Evolutionary conservation across 768 basidiomycete species (phyloP), one percentile per base, ranked within the genome.

Genomic region (Stropharia rugosoannulata): DNA sequence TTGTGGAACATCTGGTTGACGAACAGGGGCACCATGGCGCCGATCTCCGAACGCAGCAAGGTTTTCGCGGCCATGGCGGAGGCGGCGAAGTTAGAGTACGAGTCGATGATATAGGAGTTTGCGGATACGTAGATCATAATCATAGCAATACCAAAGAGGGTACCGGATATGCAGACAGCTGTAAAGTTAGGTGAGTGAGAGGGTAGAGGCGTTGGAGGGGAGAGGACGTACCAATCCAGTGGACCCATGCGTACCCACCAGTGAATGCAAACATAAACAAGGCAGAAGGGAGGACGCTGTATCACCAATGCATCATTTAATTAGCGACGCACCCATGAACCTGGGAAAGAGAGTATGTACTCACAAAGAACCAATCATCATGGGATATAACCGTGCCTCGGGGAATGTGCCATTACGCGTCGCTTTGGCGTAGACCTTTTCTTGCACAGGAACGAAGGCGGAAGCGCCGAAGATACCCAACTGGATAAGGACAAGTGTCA

Each of bases 61-160:
- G 79, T 77, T 56, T 76, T 77, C 11, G 77, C 78, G 1, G 77
- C 75, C 55, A 79, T 71, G 5, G 78, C 78, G 15, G 72, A 74
- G 0, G 80, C 78, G 10, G 77, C 77, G 59, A 69, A 77, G 44
- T 61, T 60, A 58, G 67, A 69, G 66, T 74, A 75, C 15, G 70
- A 71, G 64, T 77, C 77, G 58, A 78, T 69, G 67, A 77, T 76
- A 65, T 77, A 78, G 1, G 74, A 75, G 61, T 77, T 74, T 15
- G 73, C 74, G 40, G 74, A 70, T 60, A 77, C 67, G 66, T 77
- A 79, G 57, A 78, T 56, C 50, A 76, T 62, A 60, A 75, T 73
- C 71, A 78, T 73, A 41, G 73, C 70, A 48, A 75, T 69, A 11
- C 77, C 76, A 53, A 77, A 75, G 38, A 76, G 51, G 38, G 64